phyloP scores from a whole-genome alignment of 2,329 filamentous ascomycete genomes.

The Stagonosporopsis vannaccii region DNA sequence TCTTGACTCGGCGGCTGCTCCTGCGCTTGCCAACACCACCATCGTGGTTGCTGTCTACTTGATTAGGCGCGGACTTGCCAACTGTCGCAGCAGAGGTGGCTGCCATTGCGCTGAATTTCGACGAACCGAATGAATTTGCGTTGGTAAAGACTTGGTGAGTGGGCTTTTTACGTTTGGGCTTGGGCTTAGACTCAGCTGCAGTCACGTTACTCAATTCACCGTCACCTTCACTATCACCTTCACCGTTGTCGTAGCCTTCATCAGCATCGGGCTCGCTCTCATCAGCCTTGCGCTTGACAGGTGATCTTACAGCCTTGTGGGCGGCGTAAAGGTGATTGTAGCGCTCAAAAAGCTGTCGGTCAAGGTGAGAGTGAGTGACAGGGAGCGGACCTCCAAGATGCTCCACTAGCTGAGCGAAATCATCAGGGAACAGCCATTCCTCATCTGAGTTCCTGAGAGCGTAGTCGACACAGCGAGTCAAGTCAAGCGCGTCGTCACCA shows the following conservation, averaged over 20 bases:
- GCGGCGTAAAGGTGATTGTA: conserved; percentile 13
- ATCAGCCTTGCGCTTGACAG: conserved; percentile 1
- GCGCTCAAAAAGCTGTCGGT: conserved; percentile 27
- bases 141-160: not conserved
- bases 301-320: not conserved
- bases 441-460: conserved; percentile 29
- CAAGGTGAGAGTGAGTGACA: conserved; percentile 26
- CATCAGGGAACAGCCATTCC: conserved; percentile 34
- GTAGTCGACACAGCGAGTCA: conserved; percentile 37
- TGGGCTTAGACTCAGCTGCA: not conserved
- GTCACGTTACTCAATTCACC: not conserved
- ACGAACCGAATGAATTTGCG: not conserved
- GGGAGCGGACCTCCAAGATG: conserved; percentile 25
- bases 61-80: not conserved
- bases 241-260: not conserved
- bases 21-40: conserved; percentile 1
- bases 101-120: not conserved
- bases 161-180: not conserved
- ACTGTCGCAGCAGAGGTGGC: not conserved
- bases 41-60: not conserved
- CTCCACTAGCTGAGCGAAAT: conserved; percentile 29
- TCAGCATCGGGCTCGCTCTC: too few species aligned
- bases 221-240: not conserved
- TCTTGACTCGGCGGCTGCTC: conserved; percentile 9
- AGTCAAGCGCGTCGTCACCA: conserved; percentile 37